phyloP scores from a whole-genome alignment of 1,139 yeast species.

The Yamadazyma sp. region DNA sequence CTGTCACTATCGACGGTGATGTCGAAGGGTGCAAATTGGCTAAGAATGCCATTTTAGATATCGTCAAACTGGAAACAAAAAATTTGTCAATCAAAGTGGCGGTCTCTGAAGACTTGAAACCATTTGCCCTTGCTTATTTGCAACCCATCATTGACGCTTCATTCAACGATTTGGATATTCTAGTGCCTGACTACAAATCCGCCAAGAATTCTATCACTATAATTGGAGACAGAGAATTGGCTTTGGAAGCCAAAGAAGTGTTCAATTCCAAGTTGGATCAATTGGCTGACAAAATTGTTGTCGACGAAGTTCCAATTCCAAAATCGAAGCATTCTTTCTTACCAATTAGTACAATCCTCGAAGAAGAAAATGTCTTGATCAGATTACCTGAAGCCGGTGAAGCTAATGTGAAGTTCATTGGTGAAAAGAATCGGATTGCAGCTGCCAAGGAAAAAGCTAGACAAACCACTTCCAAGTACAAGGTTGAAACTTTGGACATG shows the following conservation, averaged over 20 bases:
- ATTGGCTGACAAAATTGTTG: conserved; percentile 37
- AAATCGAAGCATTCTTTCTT: conserved; percentile 45
- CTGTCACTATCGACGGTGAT: conserved; percentile 78
- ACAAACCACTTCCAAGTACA: conserved; percentile 50
- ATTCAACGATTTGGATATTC: conserved; percentile 29
- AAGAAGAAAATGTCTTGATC: conserved; percentile 62
- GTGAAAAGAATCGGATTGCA: conserved; percentile 54
- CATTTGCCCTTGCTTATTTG: conserved; percentile 47
- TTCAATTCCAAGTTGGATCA: conserved; percentile 48
- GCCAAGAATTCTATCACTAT: conserved; percentile 34
- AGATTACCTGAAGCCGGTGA: conserved; percentile 51
- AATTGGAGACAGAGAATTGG: conserved; percentile 66
- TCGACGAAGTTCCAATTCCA: conserved; percentile 46
- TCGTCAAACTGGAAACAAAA: conserved; percentile 76
- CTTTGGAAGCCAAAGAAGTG: conserved; percentile 47
- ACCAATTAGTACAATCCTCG: conserved; percentile 46
- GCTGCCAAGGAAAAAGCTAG: conserved; percentile 61
- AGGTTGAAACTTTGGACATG: conserved; percentile 72
- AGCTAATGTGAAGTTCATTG: conserved; percentile 61
- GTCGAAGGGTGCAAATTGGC: conserved; percentile 80
- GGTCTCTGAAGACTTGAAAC: conserved; percentile 47
- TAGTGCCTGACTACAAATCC: conserved; percentile 34
- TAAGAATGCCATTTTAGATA: conserved; percentile 63
- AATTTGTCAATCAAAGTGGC: conserved; percentile 49
- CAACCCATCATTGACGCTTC: conserved; percentile 21